phyloP scores from a whole-genome alignment of 345 rosid genomes.

The Lumnitzera littorea region DNA sequence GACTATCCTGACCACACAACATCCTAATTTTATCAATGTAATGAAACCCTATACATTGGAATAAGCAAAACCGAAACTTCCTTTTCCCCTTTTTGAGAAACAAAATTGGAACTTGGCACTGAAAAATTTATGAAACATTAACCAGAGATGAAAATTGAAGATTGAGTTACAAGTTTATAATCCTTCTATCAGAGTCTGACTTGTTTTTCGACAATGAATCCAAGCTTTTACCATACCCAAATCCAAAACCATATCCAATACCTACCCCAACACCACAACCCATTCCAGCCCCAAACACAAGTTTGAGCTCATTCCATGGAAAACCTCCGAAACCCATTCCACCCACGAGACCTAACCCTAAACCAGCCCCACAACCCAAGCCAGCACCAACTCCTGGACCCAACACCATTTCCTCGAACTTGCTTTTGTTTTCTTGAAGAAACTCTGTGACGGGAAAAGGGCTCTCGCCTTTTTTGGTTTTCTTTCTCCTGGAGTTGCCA shows the following conservation, averaged over 20 bases:
- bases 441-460: constrained; percentile 29
- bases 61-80: too few relatives aligned
- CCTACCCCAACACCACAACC: constrained; percentile 46
- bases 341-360: constrained; percentile 36
- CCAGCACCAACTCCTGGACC: constrained; percentile 43
- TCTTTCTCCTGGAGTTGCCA: not conserved
- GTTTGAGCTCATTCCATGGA: constrained; percentile 27
- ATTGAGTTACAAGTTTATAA: constrained; percentile 3
- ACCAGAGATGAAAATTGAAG: too few relatives aligned
- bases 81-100: too few relatives aligned
- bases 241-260: constrained; percentile 38
- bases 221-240: constrained; percentile 27
- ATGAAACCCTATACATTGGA: too few relatives aligned
- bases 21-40: too few relatives aligned
- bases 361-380: constrained; percentile 39
- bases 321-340: constrained; percentile 34
- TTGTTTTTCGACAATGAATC: constrained; percentile 13
- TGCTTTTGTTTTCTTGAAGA: constrained; percentile 20
- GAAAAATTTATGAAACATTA: too few relatives aligned
- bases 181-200: constrained; percentile 11
- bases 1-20: too few relatives aligned
- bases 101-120: too few relatives aligned
- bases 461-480: constrained; percentile 11
- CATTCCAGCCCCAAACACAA: constrained; percentile 32
- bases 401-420: constrained; percentile 19